phyloP scores from a whole-genome alignment of 306 rosid species.

The Citrullus colocynthis region DNA sequence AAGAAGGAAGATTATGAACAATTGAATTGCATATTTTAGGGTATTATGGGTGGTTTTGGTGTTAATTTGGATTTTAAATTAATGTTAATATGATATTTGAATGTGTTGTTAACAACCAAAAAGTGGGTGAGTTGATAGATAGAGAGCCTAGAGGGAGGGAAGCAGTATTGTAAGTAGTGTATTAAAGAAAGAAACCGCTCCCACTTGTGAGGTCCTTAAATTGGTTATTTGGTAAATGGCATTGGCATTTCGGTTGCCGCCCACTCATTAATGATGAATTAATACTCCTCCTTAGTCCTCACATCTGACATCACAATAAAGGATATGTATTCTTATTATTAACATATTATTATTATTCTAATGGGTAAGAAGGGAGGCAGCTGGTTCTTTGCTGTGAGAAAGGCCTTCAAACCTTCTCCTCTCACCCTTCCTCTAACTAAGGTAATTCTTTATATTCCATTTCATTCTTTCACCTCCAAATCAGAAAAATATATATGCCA shows the following conservation, averaged over 20 bases:
- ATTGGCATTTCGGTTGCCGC: not conserved
- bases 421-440: not conserved
- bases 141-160: not conserved
- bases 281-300: too few species aligned
- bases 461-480: too few species aligned
- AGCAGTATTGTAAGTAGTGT: not conserved
- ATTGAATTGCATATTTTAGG: not conserved
- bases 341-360: not conserved
- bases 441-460: not conserved
- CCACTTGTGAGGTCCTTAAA: constrained; percentile 6
- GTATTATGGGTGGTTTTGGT: not conserved
- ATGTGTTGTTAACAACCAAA: too few species aligned
- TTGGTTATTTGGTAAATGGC: too few species aligned
- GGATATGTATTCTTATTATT: too few species aligned
- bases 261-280: not conserved
- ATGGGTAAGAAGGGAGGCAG: constrained; percentile 88
- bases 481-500: too few species aligned
- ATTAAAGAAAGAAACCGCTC: not conserved
- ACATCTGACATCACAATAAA: too few species aligned
- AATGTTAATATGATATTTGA: not conserved
- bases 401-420: constrained; percentile 54
- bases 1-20: not conserved
- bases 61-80: not conserved
- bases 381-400: constrained; percentile 89
- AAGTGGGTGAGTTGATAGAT: not conserved